Conservation (phyloP, 202 grass and related monocot species). For the Elaeis oleifera region DNA sequence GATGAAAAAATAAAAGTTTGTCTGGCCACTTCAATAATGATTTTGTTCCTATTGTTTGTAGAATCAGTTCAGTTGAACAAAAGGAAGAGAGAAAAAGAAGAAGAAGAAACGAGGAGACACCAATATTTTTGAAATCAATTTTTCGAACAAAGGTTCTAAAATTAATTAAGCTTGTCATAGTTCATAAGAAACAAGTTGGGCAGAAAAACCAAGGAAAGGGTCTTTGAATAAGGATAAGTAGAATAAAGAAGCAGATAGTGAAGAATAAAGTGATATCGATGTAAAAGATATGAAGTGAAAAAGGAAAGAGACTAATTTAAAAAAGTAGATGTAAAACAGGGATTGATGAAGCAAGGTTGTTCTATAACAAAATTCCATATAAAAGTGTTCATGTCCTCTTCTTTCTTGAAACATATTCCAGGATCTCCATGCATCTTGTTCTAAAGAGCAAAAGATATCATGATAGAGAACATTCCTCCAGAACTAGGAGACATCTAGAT, state of each 20-base stretch:
- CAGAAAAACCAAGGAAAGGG: not conserved
- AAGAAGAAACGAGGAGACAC: no score
- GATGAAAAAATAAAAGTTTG: no score
- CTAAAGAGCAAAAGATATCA: not conserved
- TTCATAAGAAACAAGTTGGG: no score
- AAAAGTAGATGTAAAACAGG: not conserved
- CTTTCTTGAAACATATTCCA: not conserved
- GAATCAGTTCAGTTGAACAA: not conserved
- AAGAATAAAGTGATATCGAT: conserved; percentile 22
- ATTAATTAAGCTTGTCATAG: no score
- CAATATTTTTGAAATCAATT: no score
- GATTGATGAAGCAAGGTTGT: no score
- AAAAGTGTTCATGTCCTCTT: conserved; percentile 9
- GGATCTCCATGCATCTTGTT: not conserved
- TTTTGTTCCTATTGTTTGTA: no score
- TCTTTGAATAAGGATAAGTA: not conserved
- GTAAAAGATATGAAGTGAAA: not conserved
- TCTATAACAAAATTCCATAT: conserved; percentile 14
- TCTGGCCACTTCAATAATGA: no score
- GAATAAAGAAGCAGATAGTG: conserved; percentile 7
- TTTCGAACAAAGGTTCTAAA: no score
- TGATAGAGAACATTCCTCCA: conserved; percentile 8
- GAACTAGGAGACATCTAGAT: not conserved
- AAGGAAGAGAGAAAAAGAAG: not conserved
- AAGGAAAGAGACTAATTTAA: not conserved